Conservation (phyloP, 2,329 filamentous ascomycete genomes). For the Neofusicoccum kwambonambiense region DNA sequence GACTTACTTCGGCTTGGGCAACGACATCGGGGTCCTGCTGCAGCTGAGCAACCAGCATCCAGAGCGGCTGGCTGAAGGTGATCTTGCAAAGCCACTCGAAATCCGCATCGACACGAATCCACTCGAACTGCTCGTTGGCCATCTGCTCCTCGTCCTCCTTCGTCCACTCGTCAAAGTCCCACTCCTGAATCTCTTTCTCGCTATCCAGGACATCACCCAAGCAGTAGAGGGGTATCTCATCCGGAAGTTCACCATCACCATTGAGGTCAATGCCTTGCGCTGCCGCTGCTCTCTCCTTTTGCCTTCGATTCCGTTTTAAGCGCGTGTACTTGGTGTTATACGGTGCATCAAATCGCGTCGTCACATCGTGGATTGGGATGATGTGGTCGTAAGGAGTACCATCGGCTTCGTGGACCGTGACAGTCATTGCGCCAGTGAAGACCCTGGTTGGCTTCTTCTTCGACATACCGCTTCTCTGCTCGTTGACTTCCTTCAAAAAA, state of each 20-base stretch:
- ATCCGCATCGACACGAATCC: constrained; percentile 96
- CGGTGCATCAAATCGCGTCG: constrained; percentile 86
- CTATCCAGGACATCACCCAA: constrained; percentile 86
- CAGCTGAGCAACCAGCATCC: constrained; percentile 97
- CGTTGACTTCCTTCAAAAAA: constrained; percentile 83
- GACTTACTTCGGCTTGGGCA: constrained; percentile 63
- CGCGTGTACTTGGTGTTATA: constrained; percentile 99
- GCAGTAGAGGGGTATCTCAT: constrained; percentile 85
- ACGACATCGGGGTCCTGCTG: constrained; percentile 97
- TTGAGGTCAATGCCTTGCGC: constrained; percentile 62
- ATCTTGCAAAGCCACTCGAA: constrained; percentile 96
- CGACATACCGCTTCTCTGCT: constrained; percentile 39
- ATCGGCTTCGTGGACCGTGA: constrained; percentile 95
- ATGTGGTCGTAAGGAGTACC: constrained; percentile 98
- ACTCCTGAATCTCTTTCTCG: constrained; percentile 76
- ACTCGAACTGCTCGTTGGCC: constrained; percentile 96
- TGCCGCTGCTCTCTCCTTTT: constrained; percentile 72
- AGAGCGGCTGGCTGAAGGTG: constrained; percentile 78
- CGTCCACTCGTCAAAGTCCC: constrained; percentile 86
- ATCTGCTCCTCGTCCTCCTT: constrained; percentile 85
- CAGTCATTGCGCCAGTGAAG: constrained; percentile 96
- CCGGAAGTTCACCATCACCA: constrained; percentile 59
- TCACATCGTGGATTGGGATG: constrained; percentile 86
- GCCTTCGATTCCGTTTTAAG: constrained; percentile 79
- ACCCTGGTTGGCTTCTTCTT: constrained; percentile 60